phyloP scores from a whole-genome alignment of 768 basidiomycete species.

The Leccinum obscurum region DNA sequence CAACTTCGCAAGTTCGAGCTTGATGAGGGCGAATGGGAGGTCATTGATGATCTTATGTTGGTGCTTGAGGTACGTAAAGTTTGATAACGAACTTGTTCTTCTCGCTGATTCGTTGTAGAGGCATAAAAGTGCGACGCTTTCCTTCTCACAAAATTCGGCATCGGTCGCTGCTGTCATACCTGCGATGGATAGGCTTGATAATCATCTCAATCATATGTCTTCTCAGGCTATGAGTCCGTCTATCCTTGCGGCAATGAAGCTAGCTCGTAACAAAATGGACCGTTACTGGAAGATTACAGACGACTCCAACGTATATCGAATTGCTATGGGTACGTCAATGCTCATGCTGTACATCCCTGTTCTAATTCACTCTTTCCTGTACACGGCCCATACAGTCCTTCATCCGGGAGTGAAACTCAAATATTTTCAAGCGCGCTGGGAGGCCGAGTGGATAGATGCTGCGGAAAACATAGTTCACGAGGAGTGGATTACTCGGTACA shows the following conservation, averaged over 20 bases:
- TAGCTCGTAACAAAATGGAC: conserved; percentile 5
- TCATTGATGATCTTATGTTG: background rate
- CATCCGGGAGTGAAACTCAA: background rate
- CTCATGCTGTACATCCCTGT: too few species aligned
- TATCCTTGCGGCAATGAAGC: background rate
- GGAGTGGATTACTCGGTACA: background rate
- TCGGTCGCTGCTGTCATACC: background rate
- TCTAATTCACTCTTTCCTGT: too few species aligned
- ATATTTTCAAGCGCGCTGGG: background rate
- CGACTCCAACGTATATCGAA: background rate
- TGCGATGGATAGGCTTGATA: conserved; percentile 3
- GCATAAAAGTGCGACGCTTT: background rate
- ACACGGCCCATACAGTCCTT: too few species aligned
- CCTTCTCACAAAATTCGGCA: background rate
- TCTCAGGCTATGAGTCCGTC: background rate
- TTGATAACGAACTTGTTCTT: background rate
- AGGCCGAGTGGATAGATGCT: background rate
- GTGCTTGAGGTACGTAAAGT: background rate
- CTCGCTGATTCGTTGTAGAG: background rate
- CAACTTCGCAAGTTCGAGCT: background rate
- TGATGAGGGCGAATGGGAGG: background rate
- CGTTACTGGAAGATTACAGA: conserved; percentile 2
- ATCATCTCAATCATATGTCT: background rate
- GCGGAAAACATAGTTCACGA: background rate
- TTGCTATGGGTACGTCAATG: background rate